Evolutionary conservation across 257 asterid species (phyloP).

Genomic region (Lycium barbarum): DNA sequence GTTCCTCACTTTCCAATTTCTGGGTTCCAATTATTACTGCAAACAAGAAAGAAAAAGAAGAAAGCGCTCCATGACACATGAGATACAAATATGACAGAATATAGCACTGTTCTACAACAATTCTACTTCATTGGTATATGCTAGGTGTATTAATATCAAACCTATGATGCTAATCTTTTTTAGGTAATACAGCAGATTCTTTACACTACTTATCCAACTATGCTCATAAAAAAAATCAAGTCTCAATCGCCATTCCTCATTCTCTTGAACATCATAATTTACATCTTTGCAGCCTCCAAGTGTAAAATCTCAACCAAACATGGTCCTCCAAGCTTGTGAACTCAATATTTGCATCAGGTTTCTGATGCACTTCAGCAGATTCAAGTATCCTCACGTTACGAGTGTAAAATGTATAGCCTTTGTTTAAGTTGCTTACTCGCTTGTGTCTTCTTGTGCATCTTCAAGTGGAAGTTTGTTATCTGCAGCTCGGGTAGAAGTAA

Average conservation of each 20-base stretch:
- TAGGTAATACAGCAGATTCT: background rate
- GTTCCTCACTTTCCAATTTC: background rate
- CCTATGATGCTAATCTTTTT: background rate
- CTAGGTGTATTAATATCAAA: background rate
- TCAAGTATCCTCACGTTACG: background rate
- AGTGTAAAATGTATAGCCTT: slow-evolving; percentile 12
- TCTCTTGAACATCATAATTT: slow-evolving; percentile 1
- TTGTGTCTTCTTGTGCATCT: slow-evolving; percentile 29
- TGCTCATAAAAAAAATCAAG: background rate
- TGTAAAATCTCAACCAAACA: background rate
- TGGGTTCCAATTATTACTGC: background rate
- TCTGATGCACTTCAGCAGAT: background rate
- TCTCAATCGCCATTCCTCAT: background rate
- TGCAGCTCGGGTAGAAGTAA: slow-evolving; percentile 26
- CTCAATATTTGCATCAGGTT: slow-evolving; percentile 3
- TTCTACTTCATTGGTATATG: slow-evolving; percentile 6
- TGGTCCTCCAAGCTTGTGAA: background rate
- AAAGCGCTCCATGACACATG: background rate
- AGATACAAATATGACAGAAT: background rate
- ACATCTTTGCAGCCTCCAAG: background rate
- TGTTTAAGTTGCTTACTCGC: slow-evolving; percentile 12
- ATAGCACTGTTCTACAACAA: background rate
- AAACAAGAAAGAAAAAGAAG: background rate
- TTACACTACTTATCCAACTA: slow-evolving; percentile 5
- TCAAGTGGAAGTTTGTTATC: slow-evolving; percentile 30